Percentiles rank a stretch among this genome's conserved stretches.
phyloP scores from a whole-genome alignment of 2,329 filamentous ascomycete genomes.

The Xylaria multiplex region DNA sequence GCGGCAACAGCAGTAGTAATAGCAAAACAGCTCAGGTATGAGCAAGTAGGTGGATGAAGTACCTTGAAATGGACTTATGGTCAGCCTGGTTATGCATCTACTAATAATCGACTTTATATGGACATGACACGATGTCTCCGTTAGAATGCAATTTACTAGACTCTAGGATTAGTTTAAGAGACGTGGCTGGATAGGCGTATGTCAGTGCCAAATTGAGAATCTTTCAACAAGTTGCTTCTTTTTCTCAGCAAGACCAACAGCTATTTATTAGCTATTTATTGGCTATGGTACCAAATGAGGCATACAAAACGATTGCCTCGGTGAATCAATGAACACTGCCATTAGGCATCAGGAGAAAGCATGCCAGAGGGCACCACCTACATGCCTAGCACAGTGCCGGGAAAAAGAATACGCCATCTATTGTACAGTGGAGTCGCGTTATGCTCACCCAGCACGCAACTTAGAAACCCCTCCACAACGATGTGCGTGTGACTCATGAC shows the following conservation, averaged over 20 bases:
- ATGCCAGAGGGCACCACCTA: not conserved
- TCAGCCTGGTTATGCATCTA: not conserved
- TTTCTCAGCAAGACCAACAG: constrained; percentile 18
- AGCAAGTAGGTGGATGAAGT: not conserved
- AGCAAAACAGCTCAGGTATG: not conserved
- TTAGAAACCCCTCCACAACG: constrained; percentile 30
- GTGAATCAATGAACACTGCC: constrained; percentile 16
- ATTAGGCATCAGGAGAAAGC: constrained; percentile 12
- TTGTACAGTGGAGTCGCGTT: constrained; percentile 37
- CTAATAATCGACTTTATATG: not conserved
- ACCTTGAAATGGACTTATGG: not conserved
- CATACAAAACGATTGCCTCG: constrained; percentile 17
- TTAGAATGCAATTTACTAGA: not conserved
- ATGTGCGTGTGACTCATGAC: constrained; percentile 31
- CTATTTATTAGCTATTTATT: constrained; percentile 22
- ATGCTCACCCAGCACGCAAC: constrained; percentile 39
- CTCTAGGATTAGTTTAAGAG: too few relatives aligned
- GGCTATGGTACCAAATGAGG: constrained; percentile 29
- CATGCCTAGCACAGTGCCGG: constrained; percentile 17
- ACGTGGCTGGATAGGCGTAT: not conserved
- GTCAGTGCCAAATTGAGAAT: not conserved
- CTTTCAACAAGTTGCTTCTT: not conserved
- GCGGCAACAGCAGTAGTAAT: too few relatives aligned
- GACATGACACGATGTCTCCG: not conserved
- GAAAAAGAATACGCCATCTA: constrained; percentile 37